Conservation (phyloP, 2,329 filamentous ascomycete genomes). For the Pyrenochaeta sp. region DNA sequence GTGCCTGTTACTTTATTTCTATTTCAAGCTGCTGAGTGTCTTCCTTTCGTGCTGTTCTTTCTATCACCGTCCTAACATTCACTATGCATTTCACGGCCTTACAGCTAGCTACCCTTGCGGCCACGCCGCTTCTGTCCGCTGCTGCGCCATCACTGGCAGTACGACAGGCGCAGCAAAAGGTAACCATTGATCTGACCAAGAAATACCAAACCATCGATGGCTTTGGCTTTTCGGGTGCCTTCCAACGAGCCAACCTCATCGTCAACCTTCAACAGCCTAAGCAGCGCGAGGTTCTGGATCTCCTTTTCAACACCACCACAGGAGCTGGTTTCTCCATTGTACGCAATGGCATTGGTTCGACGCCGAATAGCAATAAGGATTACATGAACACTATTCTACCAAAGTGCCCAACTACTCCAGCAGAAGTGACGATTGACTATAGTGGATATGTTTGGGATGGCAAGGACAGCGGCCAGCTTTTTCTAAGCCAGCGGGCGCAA, state of each 20-base stretch:
- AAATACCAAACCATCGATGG: conserved; percentile 58
- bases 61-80: background rate
- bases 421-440: conserved; percentile 14
- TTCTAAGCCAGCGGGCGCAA: conserved; percentile 59
- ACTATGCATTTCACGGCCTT: conserved; percentile 16
- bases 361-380: conserved; percentile 51
- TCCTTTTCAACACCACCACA: conserved; percentile 56
- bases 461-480: conserved; percentile 57
- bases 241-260: conserved; percentile 56
- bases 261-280: conserved; percentile 51
- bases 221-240: conserved; percentile 56
- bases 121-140: conserved; percentile 10
- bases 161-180: conserved; percentile 32
- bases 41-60: too few species aligned
- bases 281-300: conserved; percentile 52
- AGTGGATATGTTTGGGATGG: conserved; percentile 35
- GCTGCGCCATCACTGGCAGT: conserved; percentile 21
- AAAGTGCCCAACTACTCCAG: conserved; percentile 28
- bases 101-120: conserved; percentile 19
- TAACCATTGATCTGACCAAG: conserved; percentile 52
- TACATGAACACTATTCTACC: conserved; percentile 41
- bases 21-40: too few species aligned
- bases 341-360: conserved; percentile 56
- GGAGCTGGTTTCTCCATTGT: conserved; percentile 57
- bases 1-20: too few species aligned